These are phyloP conservation scores for Myxozyma neotropica DNA, from an alignment of 805 yeast genomes.

Conservation along the genomic window DNA sequence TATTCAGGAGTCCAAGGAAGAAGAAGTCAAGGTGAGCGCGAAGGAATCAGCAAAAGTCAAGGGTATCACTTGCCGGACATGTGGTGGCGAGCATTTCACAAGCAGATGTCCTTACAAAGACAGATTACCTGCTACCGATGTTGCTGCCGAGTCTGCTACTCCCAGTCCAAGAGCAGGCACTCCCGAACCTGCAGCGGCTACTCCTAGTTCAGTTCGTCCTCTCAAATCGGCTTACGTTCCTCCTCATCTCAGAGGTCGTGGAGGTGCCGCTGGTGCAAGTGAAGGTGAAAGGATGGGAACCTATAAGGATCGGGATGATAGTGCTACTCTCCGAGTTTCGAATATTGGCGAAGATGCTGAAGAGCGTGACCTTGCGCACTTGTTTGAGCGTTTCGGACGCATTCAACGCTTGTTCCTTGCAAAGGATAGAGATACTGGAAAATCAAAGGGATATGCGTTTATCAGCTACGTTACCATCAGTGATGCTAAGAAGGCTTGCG, in stretches of 20 bases:
- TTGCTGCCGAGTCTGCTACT: conserved; percentile 42
- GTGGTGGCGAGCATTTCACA: conserved; percentile 94
- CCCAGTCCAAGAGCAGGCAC: conserved; percentile 34
- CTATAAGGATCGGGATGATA: conserved; percentile 69
- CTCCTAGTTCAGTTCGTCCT: conserved; percentile 38
- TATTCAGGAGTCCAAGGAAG: conserved; percentile 62
- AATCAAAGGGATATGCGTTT: conserved; percentile 94
- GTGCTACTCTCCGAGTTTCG: conserved; percentile 84
- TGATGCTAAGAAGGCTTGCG: conserved; percentile 76
- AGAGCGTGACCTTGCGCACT: conserved; percentile 75
- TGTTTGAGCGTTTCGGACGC: conserved; percentile 71
- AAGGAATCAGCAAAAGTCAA: conserved; percentile 52
- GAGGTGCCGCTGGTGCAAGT: conserved; percentile 45
- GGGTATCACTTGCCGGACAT: conserved; percentile 73
- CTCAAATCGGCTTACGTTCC: conserved; percentile 55
- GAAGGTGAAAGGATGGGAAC: conserved; percentile 36
- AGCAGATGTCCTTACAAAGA: conserved; percentile 95
- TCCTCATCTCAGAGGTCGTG: conserved; percentile 56
- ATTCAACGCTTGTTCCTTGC: conserved; percentile 78
- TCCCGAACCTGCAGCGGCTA: conserved; percentile 41
- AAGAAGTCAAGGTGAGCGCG: conserved; percentile 72
- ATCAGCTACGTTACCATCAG: conserved; percentile 72
- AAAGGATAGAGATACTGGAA: conserved; percentile 89
- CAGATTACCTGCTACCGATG: conserved; percentile 62
- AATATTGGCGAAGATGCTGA: conserved; percentile 84